Evolutionary conservation across 352 stramenopile genomes (phyloP).

Genomic region (Globisporangium nodosum): DNA sequence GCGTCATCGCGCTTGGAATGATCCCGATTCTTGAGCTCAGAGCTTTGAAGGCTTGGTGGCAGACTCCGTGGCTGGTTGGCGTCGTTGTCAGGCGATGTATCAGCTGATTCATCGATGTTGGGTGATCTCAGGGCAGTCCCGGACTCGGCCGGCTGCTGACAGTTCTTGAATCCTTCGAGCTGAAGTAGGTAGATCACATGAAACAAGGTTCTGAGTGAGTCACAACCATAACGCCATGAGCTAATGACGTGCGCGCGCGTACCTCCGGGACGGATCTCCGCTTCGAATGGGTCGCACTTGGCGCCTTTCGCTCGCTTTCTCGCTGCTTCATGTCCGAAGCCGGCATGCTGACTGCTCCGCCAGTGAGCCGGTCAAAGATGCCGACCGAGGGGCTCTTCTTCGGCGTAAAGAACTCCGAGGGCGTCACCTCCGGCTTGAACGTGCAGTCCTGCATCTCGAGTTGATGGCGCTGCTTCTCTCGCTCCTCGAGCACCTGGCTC

Average conservation of each 20-base stretch:
- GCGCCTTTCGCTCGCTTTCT: constrained; percentile 18
- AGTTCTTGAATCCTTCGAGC: constrained; percentile 9
- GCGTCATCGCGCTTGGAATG: neutral
- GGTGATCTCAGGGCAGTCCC: constrained; percentile 44
- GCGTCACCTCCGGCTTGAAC: constrained; percentile 78
- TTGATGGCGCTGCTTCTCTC: constrained; percentile 64
- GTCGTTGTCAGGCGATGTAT: constrained; percentile 12
- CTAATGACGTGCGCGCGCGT: neutral
- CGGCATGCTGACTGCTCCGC: constrained; percentile 21
- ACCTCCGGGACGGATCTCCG: constrained; percentile 30
- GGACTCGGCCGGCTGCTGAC: constrained; percentile 24
- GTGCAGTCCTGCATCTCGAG: constrained; percentile 73
- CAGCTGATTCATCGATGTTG: constrained; percentile 19
- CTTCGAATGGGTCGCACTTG: constrained; percentile 9
- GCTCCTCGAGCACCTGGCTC: constrained; percentile 70
- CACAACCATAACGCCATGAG: neutral
- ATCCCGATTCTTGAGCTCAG: neutral
- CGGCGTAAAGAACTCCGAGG: constrained; percentile 33
- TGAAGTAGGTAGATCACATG: neutral
- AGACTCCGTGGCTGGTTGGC: constrained; percentile 23
- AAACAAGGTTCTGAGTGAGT: neutral
- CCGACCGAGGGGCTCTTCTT: constrained; percentile 29
- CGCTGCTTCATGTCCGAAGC: constrained; percentile 23
- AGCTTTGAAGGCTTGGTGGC: constrained; percentile 1
- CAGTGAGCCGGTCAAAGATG: constrained; percentile 40